phyloP scores from a whole-genome alignment of 169 alveolate genomes.

The Plasmodium adleri region DNA sequence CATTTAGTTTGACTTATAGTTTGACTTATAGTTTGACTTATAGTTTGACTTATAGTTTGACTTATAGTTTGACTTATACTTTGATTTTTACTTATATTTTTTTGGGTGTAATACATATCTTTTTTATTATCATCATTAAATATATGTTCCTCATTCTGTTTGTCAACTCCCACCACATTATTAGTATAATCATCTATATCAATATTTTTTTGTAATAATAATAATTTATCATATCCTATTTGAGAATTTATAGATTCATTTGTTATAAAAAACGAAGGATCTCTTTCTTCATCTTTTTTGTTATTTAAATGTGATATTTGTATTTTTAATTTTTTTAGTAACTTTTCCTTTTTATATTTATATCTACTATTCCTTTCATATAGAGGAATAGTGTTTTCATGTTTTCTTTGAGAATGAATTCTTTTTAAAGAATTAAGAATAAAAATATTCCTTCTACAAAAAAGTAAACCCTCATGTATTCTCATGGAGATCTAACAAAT shows the following conservation, averaged over 20 bases:
- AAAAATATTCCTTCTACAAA: neutral
- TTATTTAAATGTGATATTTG: slow-evolving; percentile 16
- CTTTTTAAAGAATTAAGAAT: neutral
- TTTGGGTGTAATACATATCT: neutral
- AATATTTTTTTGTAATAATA: neutral
- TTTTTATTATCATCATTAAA: neutral
- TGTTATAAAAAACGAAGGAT: neutral
- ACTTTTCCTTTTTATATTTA: slow-evolving; percentile 42
- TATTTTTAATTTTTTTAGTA: slow-evolving; percentile 18
- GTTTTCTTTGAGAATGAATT: neutral
- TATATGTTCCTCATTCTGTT: neutral
- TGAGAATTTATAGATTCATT: neutral
- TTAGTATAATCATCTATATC: neutral
- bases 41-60: too few relatives aligned
- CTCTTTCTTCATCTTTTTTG: neutral
- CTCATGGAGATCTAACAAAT: neutral
- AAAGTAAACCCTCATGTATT: too few relatives aligned
- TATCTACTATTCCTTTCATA: slow-evolving; percentile 71
- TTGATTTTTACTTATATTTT: neutral
- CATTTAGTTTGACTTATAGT: too few relatives aligned
- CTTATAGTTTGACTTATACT: neutral
- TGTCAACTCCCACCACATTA: neutral
- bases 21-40: too few relatives aligned
- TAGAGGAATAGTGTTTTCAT: slow-evolving; percentile 41
- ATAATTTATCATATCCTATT: neutral